Conservation (phyloP, 2,329 filamentous ascomycete genomes). For the Colletotrichum lentis region DNA sequence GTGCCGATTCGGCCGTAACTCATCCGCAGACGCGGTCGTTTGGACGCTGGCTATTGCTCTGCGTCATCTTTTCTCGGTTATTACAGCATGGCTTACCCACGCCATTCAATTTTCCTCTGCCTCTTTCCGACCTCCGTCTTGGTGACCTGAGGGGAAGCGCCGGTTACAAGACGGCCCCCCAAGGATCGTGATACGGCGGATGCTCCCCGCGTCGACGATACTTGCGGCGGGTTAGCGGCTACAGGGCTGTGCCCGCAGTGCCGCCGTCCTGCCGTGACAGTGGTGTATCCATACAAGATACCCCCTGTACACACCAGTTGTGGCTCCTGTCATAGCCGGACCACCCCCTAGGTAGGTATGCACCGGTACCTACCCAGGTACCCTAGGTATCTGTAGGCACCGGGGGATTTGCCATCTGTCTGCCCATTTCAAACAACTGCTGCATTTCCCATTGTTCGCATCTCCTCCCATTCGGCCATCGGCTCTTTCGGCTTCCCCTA, state of each 20-base stretch:
- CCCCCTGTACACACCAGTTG: neutral
- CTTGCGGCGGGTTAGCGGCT: neutral
- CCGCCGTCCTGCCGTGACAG: no score
- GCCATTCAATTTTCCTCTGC: no score
- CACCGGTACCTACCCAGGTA: no score
- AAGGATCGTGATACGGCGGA: neutral
- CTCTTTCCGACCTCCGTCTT: no score
- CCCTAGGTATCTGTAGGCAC: no score
- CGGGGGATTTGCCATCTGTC: no score
- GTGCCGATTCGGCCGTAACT: slow-evolving; percentile 4
- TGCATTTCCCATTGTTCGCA: neutral
- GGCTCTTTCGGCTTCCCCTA: neutral
- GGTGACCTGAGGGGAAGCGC: no score
- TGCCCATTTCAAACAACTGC: no score
- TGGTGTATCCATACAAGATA: no score
- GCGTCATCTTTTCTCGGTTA: neutral
- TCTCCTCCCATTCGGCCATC: neutral
- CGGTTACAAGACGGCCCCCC: neutral
- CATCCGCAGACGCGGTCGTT: neutral
- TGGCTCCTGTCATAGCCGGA: neutral
- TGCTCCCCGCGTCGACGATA: neutral
- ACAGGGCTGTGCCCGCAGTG: neutral
- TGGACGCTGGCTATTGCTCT: neutral
- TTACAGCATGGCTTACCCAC: no score
- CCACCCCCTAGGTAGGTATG: neutral